Conservation (phyloP, 805 yeast genomes). For the Yamadazyma scolyti region DNA sequence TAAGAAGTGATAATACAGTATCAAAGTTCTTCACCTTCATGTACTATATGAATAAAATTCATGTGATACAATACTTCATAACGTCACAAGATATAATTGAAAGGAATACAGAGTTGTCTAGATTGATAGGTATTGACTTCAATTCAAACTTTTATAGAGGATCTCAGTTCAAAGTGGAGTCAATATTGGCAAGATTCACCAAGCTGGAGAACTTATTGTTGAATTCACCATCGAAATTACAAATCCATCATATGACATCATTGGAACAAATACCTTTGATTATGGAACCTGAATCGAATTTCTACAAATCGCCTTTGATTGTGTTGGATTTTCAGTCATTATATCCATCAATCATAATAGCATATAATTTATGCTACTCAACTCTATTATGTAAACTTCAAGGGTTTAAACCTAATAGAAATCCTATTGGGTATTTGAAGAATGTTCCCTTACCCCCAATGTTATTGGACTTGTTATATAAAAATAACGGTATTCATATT, state of each 20-base stretch:
- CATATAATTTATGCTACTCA: constrained; percentile 83
- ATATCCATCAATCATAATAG: constrained; percentile 98
- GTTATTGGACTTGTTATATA: constrained; percentile 46
- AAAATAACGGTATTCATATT: constrained; percentile 50
- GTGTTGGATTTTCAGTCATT: constrained; percentile 92
- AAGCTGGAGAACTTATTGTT: constrained; percentile 72
- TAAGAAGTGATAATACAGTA: constrained; percentile 6
- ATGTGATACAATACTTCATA: constrained; percentile 44
- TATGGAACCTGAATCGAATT: constrained; percentile 85
- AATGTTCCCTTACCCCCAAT: constrained; percentile 48
- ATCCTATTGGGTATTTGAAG: constrained; percentile 54
- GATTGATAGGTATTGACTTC: constrained; percentile 87
- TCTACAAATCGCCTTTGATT: constrained; percentile 82
- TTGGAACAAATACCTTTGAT: constrained; percentile 85
- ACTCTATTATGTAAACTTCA: constrained; percentile 63
- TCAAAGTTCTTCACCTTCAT: constrained; percentile 33
- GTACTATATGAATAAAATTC: constrained; percentile 46
- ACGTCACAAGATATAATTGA: constrained; percentile 63
- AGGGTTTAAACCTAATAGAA: constrained; percentile 45
- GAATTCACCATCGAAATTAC: constrained; percentile 73
- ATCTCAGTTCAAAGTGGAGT: constrained; percentile 91
- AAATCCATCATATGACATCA: constrained; percentile 81
- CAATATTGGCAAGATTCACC: constrained; percentile 69
- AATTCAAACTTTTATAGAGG: constrained; percentile 85
- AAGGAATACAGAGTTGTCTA: constrained; percentile 75